Evolutionary conservation across 441 rosid genomes (phyloP), one percentile per base, ranked within the genome.

Genomic region (Populus hybrid): DNA sequence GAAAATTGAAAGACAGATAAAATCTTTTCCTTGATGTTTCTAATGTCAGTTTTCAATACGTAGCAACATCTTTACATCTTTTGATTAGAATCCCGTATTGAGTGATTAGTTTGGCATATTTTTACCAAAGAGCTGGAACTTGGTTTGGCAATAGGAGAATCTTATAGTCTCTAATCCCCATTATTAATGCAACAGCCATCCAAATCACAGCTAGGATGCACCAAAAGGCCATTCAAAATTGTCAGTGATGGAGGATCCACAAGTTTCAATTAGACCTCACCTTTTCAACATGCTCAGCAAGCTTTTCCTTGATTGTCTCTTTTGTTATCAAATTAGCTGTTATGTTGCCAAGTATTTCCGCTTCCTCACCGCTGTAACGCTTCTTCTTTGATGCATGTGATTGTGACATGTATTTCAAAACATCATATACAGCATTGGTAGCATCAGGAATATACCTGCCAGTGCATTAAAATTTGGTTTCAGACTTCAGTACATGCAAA

Each of bases 361-460:
- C 87, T 28, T 92, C 96, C 69, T 85, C 90, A 59, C 86, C 88
- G 75, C 74, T 79, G 18, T 74, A 89, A 6, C 89, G 89, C 81
- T 82, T 89, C 90, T 80, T 91, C 89, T 91, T 94, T 9, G 83
- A 84, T 73, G 82, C 83, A 77, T 86, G 89, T 45, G 79, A 81
- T 78, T 83, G 82, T 26, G 97, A 85, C 91, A 93, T 91, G 87
- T 89, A 94, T 85, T 86, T 89, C 80, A 93, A 71, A 40, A 92
- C 98, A 18, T 90, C 91, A 74, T 90, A 96, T 65, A 94, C 76
- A 21, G 99, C 99, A 74, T 84, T 86, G 4, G 97, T 70, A 75
- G 97, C 98, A 86, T 93, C 91, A 4, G 99, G 98, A 33, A 94
- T 88, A 74, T 96, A 95, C 91, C 97, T 94, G 86, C 84, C 84